Conservation (phyloP, 2,329 filamentous ascomycete species). For the Leptographium procerum region DNA sequence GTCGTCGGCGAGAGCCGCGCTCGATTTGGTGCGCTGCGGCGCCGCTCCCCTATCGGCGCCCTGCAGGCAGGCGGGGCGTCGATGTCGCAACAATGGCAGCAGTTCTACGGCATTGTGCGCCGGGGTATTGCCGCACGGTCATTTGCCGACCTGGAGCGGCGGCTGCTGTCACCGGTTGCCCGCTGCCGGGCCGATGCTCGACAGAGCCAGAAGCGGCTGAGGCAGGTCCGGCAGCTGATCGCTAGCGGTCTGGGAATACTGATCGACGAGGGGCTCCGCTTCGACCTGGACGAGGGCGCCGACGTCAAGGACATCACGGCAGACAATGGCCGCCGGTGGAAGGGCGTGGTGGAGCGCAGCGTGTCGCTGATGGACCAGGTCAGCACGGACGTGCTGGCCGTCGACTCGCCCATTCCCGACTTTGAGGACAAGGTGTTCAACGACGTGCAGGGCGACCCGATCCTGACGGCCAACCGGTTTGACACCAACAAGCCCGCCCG, state of each 20-base stretch:
- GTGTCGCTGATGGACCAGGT: slow-evolving; percentile 81
- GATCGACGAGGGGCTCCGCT: slow-evolving; percentile 71
- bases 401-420: slow-evolving; percentile 50
- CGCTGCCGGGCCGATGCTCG: slow-evolving; percentile 63
- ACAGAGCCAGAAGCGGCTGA: slow-evolving; percentile 60
- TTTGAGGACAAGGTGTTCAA: slow-evolving; percentile 57
- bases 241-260: slow-evolving; percentile 80
- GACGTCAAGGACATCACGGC: slow-evolving; percentile 24
- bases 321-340: slow-evolving; percentile 42
- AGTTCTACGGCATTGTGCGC: slow-evolving; percentile 72
- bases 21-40: slow-evolving; percentile 23
- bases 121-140: slow-evolving; percentile 65
- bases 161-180: slow-evolving; percentile 68
- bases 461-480: slow-evolving; percentile 41
- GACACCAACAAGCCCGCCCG: slow-evolving; percentile 43
- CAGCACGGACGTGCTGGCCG: slow-evolving; percentile 55
- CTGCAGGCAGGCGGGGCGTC: slow-evolving; percentile 16
- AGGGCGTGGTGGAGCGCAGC: slow-evolving; percentile 66
- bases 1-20: slow-evolving; percentile 52
- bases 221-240: slow-evolving; percentile 64
- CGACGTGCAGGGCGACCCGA: slow-evolving; percentile 49
- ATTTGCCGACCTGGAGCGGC: slow-evolving; percentile 56
- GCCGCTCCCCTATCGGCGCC: slow-evolving; percentile 10
- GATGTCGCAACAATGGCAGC: slow-evolving; percentile 44
- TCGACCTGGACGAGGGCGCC: slow-evolving; percentile 37